These are phyloP conservation scores for Pulveroboletus frians DNA, from an alignment of 768 basidiomycete species.

Conservation along the genomic window DNA sequence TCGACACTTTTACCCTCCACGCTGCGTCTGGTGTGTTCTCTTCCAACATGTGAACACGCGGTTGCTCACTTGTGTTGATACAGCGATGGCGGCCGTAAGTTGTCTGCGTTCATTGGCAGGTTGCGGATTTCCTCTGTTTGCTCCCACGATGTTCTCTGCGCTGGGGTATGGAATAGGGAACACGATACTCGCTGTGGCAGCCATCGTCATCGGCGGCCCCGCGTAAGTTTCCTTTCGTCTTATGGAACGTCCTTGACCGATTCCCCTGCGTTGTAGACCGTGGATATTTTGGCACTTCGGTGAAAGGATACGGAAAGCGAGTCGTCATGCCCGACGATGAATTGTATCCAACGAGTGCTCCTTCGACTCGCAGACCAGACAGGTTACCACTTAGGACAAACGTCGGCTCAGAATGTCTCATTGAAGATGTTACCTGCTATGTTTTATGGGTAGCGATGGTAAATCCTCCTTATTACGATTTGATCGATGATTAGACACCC, in stretches of 20 bases:
- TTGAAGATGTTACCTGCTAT: too few species aligned
- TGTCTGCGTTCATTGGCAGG: slow-evolving; percentile 62
- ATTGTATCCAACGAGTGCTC: too few species aligned
- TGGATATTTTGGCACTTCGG: slow-evolving; percentile 43
- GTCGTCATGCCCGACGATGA: slow-evolving; percentile 34
- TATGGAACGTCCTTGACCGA: slow-evolving; percentile 17
- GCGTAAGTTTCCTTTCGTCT: slow-evolving; percentile 23
- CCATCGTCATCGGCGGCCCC: slow-evolving; percentile 60
- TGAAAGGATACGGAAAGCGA: slow-evolving; percentile 46
- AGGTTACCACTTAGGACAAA: too few species aligned
- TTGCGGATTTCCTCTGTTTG: slow-evolving; percentile 74
- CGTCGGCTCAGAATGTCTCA: too few species aligned
- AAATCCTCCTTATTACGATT: too few species aligned
- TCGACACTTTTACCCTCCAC: slow-evolving; percentile 62
- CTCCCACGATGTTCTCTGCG: slow-evolving; percentile 57
- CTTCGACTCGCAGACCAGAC: too few species aligned
- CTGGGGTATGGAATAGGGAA: slow-evolving; percentile 69
- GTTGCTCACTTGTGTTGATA: slow-evolving; percentile 3
- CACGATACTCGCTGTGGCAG: slow-evolving; percentile 55
- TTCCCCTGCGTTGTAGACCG: slow-evolving; percentile 35
- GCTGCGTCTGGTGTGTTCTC: slow-evolving; percentile 55
- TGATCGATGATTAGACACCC: too few species aligned
- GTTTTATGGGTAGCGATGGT: too few species aligned
- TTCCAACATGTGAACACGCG: background rate
- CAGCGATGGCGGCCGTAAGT: slow-evolving; percentile 63